These are phyloP conservation scores for Aspergillaceae sp. DNA, from an alignment of 2,329 filamentous ascomycete species.

Conservation along the genomic window DNA sequence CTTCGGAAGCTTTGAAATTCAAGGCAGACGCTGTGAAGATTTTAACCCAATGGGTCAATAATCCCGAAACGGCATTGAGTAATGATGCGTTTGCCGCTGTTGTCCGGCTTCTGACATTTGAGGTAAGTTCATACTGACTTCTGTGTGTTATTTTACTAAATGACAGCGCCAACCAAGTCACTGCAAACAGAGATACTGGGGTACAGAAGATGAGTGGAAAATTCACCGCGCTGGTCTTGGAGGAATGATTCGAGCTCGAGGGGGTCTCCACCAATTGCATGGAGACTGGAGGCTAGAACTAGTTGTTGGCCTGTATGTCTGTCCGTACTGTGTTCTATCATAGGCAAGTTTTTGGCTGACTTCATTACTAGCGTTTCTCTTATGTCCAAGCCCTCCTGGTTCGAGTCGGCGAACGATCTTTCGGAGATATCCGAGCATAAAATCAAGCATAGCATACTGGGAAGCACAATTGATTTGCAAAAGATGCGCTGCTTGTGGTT, in stretches of 20 bases:
- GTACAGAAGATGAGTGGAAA: constrained; percentile 23
- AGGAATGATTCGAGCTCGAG: constrained; percentile 26
- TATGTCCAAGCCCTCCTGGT: constrained; percentile 22
- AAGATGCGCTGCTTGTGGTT: constrained; percentile 22
- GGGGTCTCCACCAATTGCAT: constrained; percentile 21
- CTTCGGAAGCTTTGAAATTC: constrained; percentile 18
- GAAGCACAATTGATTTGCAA: constrained; percentile 12
- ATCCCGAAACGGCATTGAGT: constrained; percentile 22
- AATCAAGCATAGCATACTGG: background rate
- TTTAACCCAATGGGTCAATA: constrained; percentile 24
- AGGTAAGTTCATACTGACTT: constrained; percentile 13
- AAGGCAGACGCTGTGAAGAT: constrained; percentile 31
- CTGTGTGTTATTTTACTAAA: background rate
- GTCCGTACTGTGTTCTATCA: background rate
- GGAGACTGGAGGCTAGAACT: constrained; percentile 21
- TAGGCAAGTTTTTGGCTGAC: too few species aligned
- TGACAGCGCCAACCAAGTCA: background rate
- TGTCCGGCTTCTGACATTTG: constrained; percentile 25
- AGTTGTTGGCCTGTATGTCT: constrained; percentile 22
- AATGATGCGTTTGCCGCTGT: constrained; percentile 29
- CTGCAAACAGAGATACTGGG: constrained; percentile 22
- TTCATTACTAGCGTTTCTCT: constrained; percentile 14
- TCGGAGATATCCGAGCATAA: constrained; percentile 5
- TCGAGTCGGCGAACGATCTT: constrained; percentile 18
- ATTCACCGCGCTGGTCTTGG: constrained; percentile 25